Evolutionary conservation across 2,329 filamentous ascomycete genomes (phyloP), one percentile per base, ranked within the genome.

Genomic region (Nannizziopsis arthrosporioides): DNA sequence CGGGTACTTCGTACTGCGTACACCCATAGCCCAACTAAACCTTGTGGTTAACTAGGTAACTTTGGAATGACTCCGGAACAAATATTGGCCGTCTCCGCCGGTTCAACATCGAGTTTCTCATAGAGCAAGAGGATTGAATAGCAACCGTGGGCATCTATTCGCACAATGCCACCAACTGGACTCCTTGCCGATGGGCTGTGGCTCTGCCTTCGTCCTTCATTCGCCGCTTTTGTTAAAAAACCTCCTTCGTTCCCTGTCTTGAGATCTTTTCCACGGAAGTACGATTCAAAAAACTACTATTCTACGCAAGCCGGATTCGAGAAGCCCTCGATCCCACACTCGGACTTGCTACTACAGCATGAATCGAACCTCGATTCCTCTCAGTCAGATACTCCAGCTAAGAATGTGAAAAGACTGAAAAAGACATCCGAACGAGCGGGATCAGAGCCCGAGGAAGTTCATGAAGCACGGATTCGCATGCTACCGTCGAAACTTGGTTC

Each of bases 171-270:
- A 47, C 57, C 53, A 47, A 57, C 48, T 52, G 53, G 54, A 36
- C 50, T 64, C 22, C 53, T 63, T 40, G 52, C 65, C 30, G 66
- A 68, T 55, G 65, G 63, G 32, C 56, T 69, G 42, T 69, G 66
- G 66, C 63, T 62, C 50, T 68, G 61, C 50, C 56, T 70, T 31
- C 66, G 66, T 56, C 66, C 65, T 39, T 65, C 63, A 11, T 65
- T 66, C 32, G 55, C 50, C 11, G 48, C 50, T 2, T 48, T 53
- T 11, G 34, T 35, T 12, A 12, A 19, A 14, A 5, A 31, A 18
- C 31, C 15, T 12, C n/a, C 27, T 10, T 3, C 45, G 6, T 12
- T 14, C 10, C 31, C 38, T 14, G 11, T 47, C 2, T 7, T 31
- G 6, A 41, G 35, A 27, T 7, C 7, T 27, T 7, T 27, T 7